These are phyloP conservation scores for Stemphylium lycopersici DNA, from an alignment of 2,329 filamentous ascomycete species.

Conservation along the genomic window DNA sequence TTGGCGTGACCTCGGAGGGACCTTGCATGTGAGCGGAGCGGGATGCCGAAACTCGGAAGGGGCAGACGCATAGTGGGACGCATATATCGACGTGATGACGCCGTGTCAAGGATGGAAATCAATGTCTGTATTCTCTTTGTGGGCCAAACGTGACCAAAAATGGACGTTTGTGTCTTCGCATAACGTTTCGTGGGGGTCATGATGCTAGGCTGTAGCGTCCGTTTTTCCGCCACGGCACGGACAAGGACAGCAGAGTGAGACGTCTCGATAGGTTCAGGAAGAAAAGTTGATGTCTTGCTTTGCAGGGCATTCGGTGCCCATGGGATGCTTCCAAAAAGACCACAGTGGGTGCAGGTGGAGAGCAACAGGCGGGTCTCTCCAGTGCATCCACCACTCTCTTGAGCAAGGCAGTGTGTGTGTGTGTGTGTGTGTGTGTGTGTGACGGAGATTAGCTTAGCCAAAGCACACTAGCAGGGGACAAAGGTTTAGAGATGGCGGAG, in stretches of 20 bases:
- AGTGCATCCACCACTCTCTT: slow-evolving; percentile 9
- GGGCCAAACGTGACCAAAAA: background rate
- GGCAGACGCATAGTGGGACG: slow-evolving; percentile 1
- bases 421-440: no score
- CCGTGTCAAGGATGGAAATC: background rate
- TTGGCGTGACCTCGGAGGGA: slow-evolving; percentile 39
- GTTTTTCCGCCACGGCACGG: slow-evolving; percentile 15
- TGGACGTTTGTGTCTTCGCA: slow-evolving; percentile 3
- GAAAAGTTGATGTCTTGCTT: background rate
- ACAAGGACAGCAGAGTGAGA: slow-evolving; percentile 22
- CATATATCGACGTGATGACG: slow-evolving; percentile 4
- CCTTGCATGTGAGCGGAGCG: slow-evolving; percentile 21
- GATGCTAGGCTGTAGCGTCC: slow-evolving; percentile 1
- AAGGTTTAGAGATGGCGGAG: slow-evolving; percentile 14
- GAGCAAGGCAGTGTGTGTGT: slow-evolving; percentile 13
- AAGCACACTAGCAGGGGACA: slow-evolving; percentile 7
- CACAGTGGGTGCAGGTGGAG: slow-evolving; percentile 1
- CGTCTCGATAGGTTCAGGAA: slow-evolving; percentile 16
- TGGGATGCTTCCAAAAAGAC: no score
- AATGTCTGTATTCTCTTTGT: background rate
- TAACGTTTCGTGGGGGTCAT: slow-evolving; percentile 14
- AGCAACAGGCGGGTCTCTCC: slow-evolving; percentile 8
- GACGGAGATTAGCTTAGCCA: slow-evolving; percentile 6
- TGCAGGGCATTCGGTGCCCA: background rate
- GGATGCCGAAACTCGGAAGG: slow-evolving; percentile 19